A percentile compares a stretch with the other conserved stretches of the same genome.
Evolutionary conservation across 2,329 filamentous ascomycete species (phyloP).

Genomic region (Neophaeococcomyces aloes): DNA sequence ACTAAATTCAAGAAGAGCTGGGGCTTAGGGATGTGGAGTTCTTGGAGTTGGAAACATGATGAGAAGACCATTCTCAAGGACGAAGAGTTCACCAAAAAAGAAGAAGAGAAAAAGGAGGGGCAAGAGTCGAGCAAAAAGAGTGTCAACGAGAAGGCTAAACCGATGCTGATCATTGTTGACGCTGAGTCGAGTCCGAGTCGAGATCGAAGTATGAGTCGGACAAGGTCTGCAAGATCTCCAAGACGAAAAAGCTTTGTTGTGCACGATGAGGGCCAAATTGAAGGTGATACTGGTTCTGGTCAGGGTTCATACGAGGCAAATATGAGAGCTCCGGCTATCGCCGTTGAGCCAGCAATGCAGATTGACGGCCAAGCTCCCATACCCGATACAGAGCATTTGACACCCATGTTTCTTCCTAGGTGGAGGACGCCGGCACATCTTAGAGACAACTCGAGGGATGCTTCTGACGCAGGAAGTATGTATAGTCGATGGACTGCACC

Average conservation of each 20-base stretch:
- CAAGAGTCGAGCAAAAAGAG: not conserved
- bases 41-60: constrained; percentile 85
- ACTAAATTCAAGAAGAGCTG: constrained; percentile 52
- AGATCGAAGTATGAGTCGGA: constrained; percentile 8
- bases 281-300: constrained; percentile 6
- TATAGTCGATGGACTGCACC: constrained; percentile 11
- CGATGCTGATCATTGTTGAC: not conserved
- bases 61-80: constrained; percentile 51
- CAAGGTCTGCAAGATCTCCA: constrained; percentile 6
- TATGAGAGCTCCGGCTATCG: not conserved
- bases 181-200: constrained; percentile 8
- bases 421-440: constrained; percentile 18
- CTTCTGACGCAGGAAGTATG: constrained; percentile 15
- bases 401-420: constrained; percentile 14
- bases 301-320: not conserved
- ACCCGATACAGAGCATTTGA: not conserved
- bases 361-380: not conserved
- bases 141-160: not conserved
- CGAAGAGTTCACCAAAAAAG: constrained; percentile 1
- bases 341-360: not conserved
- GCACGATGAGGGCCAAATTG: constrained; percentile 17
- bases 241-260: constrained; percentile 16
- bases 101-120: not conserved
- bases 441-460: constrained; percentile 10
- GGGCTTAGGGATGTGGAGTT: constrained; percentile 71